Percentiles rank a stretch among this genome's conserved stretches.
Conservation (phyloP, 1,284 basidiomycete species). For the Ustilago lituana region DNA sequence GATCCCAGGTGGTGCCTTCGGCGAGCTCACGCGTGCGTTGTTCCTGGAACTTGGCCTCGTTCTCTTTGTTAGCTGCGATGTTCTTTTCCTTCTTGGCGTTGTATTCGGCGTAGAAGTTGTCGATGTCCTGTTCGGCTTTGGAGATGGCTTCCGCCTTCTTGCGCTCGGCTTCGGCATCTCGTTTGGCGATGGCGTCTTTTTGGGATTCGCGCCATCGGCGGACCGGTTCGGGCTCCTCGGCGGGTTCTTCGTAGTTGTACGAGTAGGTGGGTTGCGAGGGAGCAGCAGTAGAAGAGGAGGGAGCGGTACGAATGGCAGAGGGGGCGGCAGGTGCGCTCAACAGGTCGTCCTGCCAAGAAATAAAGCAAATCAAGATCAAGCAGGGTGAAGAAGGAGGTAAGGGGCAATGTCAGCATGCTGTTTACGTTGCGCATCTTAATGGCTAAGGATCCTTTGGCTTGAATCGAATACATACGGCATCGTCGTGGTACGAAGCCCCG, state of each 20-base stretch:
- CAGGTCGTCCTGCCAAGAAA: conserved; percentile 58
- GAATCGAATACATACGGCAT: conserved; percentile 19
- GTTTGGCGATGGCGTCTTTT: conserved; percentile 81
- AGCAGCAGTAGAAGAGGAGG: conserved; percentile 5
- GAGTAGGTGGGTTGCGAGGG: conserved; percentile 27
- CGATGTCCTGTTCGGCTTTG: conserved; percentile 90
- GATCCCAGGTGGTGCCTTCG: conserved; percentile 93
- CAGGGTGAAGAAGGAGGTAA: background rate
- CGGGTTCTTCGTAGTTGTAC: conserved; percentile 37
- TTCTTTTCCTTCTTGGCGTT: conserved; percentile 88
- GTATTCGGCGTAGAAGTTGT: conserved; percentile 95
- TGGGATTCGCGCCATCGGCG: conserved; percentile 86
- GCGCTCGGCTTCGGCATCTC: conserved; percentile 81
- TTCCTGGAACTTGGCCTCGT: conserved; percentile 83
- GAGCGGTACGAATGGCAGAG: conserved; percentile 5
- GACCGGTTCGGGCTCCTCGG: conserved; percentile 59
- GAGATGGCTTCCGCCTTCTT: conserved; percentile 86
- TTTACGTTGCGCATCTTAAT: too few relatives aligned
- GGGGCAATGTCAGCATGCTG: too few relatives aligned
- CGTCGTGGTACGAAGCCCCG: conserved; percentile 25
- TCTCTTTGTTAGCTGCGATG: conserved; percentile 95
- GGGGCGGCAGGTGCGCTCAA: conserved; percentile 66
- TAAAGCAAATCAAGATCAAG: background rate
- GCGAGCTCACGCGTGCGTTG: conserved; percentile 80
- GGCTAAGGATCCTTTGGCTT: too few relatives aligned